Conservation (phyloP, 1,139 yeast genomes). For the Kodamaea sp. region DNA sequence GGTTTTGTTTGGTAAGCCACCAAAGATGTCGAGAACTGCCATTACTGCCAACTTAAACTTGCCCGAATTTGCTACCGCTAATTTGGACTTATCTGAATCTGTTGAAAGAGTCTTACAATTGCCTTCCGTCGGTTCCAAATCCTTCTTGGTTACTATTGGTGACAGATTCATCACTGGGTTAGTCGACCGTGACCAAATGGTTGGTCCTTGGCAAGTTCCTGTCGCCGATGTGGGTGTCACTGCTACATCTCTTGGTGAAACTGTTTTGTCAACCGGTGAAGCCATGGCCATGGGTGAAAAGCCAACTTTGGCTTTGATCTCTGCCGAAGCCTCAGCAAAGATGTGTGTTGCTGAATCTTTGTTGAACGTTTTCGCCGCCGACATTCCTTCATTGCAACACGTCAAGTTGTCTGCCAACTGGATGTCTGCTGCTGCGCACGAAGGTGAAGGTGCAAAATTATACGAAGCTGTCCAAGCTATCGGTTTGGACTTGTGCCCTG, state of each 20-base stretch:
- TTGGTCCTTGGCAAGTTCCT: constrained; percentile 99
- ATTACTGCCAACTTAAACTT: constrained; percentile 59
- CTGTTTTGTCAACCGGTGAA: constrained; percentile 76
- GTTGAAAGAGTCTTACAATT: constrained; percentile 77
- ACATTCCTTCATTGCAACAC: constrained; percentile 67
- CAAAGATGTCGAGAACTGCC: constrained; percentile 86
- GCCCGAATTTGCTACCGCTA: constrained; percentile 36
- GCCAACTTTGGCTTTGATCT: constrained; percentile 84
- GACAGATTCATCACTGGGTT: constrained; percentile 96
- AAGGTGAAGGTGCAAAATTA: constrained; percentile 92
- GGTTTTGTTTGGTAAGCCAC: constrained; percentile 95
- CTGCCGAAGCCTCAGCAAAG: constrained; percentile 95
- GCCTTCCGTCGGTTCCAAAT: constrained; percentile 95
- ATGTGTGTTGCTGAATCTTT: constrained; percentile 95
- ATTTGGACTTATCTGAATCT: constrained; percentile 54
- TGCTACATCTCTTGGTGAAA: constrained; percentile 80
- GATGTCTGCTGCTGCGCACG: constrained; percentile 98
- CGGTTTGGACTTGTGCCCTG: constrained; percentile 93
- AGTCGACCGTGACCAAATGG: constrained; percentile 97
- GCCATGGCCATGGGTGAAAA: constrained; percentile 98
- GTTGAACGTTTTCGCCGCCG: constrained; percentile 86
- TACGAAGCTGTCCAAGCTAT: constrained; percentile 98
- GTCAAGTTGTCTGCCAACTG: constrained; percentile 94
- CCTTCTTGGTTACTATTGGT: constrained; percentile 93
- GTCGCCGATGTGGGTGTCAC: constrained; percentile 99